These are phyloP conservation scores for Potentilla sterilis DNA, from an alignment of 306 rosid genomes.

Conservation along the genomic window DNA sequence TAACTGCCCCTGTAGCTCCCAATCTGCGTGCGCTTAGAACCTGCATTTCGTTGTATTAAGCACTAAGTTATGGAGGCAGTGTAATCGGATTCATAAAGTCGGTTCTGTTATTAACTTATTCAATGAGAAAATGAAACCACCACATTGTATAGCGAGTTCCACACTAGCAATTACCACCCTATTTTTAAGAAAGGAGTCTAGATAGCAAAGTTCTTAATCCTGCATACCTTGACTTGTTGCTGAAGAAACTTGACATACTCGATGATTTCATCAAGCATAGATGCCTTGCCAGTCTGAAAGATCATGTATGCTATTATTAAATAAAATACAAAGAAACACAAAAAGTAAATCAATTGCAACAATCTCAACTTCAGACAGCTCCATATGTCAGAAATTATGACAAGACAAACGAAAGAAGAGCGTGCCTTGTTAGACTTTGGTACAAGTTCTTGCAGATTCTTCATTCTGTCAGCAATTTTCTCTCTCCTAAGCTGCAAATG, in stretches of 20 bases:
- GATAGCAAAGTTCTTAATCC: neutral
- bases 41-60: constrained; percentile 17
- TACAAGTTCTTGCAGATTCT: constrained; percentile 43
- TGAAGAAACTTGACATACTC: constrained; percentile 49
- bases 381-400: neutral
- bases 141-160: neutral
- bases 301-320: neutral
- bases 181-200: neutral
- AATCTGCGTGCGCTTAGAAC: constrained; percentile 36
- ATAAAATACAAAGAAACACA: neutral
- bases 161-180: neutral
- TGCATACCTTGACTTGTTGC: constrained; percentile 45
- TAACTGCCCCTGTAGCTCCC: constrained; percentile 28
- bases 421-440: constrained; percentile 42
- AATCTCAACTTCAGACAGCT: neutral
- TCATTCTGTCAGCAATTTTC: constrained; percentile 50
- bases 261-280: constrained; percentile 51
- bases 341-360: neutral
- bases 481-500: constrained; percentile 43
- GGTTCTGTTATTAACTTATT: neutral
- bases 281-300: constrained; percentile 47
- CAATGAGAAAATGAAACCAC: neutral
- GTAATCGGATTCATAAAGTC: neutral
- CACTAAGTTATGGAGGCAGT: constrained; percentile 5
- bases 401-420: neutral